A percentile compares a stretch with the other conserved stretches of the same genome.
These are phyloP conservation scores for Russula foetens DNA, from an alignment of 768 basidiomycete genomes.

Conservation along the genomic window DNA sequence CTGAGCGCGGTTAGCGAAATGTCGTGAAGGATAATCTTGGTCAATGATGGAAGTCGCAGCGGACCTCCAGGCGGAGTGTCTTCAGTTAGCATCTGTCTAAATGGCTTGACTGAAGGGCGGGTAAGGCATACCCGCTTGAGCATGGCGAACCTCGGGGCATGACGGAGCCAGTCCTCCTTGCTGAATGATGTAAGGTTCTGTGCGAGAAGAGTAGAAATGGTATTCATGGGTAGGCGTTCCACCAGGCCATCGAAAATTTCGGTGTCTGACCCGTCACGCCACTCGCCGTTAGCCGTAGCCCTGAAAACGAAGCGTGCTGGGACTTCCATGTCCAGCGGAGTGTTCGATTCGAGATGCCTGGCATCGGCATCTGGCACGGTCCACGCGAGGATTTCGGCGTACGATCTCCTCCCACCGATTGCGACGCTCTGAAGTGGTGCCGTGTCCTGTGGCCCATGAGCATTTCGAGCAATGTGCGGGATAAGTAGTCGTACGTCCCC, in stretches of 20 bases:
- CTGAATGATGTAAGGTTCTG: background rate
- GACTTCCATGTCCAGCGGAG: too few relatives aligned
- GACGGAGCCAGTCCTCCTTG: background rate
- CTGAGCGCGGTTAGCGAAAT: background rate
- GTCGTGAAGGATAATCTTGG: background rate
- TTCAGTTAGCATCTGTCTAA: background rate
- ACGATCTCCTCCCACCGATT: background rate
- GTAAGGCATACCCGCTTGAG: background rate
- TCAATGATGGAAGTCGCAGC: background rate
- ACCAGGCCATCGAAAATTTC: background rate
- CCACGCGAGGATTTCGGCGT: background rate
- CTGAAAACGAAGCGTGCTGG: background rate
- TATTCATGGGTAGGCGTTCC: background rate
- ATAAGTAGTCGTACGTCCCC: background rate
- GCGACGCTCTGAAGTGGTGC: background rate
- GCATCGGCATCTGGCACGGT: background rate
- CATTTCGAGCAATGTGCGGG: background rate
- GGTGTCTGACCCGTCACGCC: background rate
- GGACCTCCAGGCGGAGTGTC: background rate
- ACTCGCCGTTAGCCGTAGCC: background rate
- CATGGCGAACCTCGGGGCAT: background rate
- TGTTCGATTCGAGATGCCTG: accelerated
- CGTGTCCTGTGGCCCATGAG: background rate
- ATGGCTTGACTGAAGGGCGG: background rate
- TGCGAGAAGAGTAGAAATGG: background rate